Base-by-base conservation (phyloP, 2,329 filamentous ascomycete species). In the Penicillium frequentans region DNA sequence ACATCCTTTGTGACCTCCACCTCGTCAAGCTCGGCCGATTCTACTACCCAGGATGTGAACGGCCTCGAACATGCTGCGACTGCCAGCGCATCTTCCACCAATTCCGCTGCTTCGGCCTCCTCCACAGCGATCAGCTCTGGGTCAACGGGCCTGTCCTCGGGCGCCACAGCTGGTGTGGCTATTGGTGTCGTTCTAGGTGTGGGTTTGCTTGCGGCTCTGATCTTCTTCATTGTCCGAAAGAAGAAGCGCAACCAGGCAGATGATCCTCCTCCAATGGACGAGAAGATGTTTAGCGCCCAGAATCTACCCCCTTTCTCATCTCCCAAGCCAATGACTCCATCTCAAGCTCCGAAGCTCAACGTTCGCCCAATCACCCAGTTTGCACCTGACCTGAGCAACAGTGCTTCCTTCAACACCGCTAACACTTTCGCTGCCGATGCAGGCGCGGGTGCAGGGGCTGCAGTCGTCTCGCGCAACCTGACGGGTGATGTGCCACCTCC, bases 311-410 rank as follows among this genome's bases (percentile, higher is more conserved):
- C 72, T 43, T 69, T 73, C 35, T 64, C 75, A 47, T 68, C 70
- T 45, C 55, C 66, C 44, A 72, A 64, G 54, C 68, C 73, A 42
- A 73, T 78, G 27, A 68, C 72, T 59, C 66, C 71, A 58, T 58
- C 81, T 29, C 83, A 79, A 33, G 87, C 92, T 45, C 91, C 92
- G n/a, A 88, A 88, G 60, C 82, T 97, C 59, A 96, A 91, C 69
- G 82, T 96, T 53, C 88, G 91, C 49, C 92, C 92, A 3, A 84
- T 95, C 49, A 93, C 91, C 42, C 87, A 95, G 68, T 93, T 96
- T 75, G 82, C 90, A 39, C 90, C 91, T 5, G 86, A 85, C 68
- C 82, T 90, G 60, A 72, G 61, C 55, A 59, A 65, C 56, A 63
- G 72, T 54, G 60, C 63, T 48, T 57, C 37, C 24, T 56, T 61